These are phyloP conservation scores for Dentipellis fragilis DNA, from an alignment of 768 basidiomycete genomes.

Conservation along the genomic window DNA sequence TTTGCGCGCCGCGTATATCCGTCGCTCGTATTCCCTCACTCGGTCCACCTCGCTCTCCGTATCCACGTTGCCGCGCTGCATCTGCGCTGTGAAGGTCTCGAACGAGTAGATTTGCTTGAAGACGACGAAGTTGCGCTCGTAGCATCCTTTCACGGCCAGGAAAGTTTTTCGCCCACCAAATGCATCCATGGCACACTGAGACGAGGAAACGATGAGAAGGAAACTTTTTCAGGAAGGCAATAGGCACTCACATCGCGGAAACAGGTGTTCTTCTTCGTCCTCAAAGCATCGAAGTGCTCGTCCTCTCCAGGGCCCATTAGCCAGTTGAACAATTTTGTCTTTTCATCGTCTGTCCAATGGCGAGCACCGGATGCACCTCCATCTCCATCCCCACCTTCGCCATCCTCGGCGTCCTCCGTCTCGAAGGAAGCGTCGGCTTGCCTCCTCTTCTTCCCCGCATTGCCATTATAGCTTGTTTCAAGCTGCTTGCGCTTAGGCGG, in stretches of 20 bases:
- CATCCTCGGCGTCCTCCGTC: slow-evolving; percentile 11
- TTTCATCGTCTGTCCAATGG: slow-evolving; percentile 82
- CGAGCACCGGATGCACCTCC: slow-evolving; percentile 45
- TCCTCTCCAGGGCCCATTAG: slow-evolving; percentile 63
- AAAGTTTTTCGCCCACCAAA: slow-evolving; percentile 74
- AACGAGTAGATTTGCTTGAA: slow-evolving; percentile 78
- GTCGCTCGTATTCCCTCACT: slow-evolving; percentile 61
- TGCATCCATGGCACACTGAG: slow-evolving; percentile 59
- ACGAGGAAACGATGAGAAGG: neutral
- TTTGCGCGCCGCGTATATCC: slow-evolving; percentile 55
- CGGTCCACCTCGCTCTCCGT: slow-evolving; percentile 51
- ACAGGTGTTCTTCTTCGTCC: slow-evolving; percentile 76
- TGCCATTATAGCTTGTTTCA: slow-evolving; percentile 8
- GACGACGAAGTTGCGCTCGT: slow-evolving; percentile 75
- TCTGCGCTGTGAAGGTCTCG: slow-evolving; percentile 40
- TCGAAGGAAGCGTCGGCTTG: slow-evolving; percentile 9
- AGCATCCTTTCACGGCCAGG: slow-evolving; percentile 77
- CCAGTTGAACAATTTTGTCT: slow-evolving; percentile 69
- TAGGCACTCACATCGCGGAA: slow-evolving; percentile 50
- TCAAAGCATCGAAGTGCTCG: slow-evolving; percentile 69
- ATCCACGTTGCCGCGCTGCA: slow-evolving; percentile 26
- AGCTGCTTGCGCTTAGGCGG: slow-evolving; percentile 14
- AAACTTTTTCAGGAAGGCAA: neutral
- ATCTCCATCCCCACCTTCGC: slow-evolving; percentile 13
- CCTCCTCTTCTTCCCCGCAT: slow-evolving; percentile 10